Evolutionary conservation across 2,329 filamentous ascomycete genomes (phyloP).

Genomic region (Parastagonospora nodorum): DNA sequence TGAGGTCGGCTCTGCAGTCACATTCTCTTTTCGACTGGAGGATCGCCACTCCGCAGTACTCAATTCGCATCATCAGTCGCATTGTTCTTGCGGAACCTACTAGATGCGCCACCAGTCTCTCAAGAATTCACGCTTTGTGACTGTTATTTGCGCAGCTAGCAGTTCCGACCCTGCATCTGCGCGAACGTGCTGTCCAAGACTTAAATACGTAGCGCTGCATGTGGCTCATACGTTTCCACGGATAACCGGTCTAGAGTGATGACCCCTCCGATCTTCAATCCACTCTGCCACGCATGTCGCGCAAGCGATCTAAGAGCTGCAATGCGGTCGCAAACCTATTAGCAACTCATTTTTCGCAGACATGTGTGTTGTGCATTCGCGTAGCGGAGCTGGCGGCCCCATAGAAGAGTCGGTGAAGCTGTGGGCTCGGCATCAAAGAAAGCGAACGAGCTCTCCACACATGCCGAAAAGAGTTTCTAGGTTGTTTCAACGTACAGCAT

Average conservation of each 20-base stretch:
- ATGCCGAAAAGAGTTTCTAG: conserved; percentile 9
- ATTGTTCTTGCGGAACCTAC: neutral
- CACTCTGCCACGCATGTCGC: conserved; percentile 34
- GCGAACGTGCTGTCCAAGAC: conserved; percentile 29
- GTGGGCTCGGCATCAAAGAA: conserved; percentile 34
- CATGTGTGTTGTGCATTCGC: conserved; percentile 22
- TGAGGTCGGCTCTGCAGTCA: conserved; percentile 3
- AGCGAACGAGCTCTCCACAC: conserved; percentile 19
- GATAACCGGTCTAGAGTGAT: conserved; percentile 33
- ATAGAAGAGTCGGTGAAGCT: conserved; percentile 37
- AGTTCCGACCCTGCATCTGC: conserved; percentile 35
- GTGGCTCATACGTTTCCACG: conserved; percentile 29
- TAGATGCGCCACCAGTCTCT: neutral
- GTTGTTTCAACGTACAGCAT: conserved; percentile 10
- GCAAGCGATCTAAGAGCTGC: conserved; percentile 24
- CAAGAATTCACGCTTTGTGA: neutral
- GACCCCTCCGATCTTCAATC: conserved; percentile 22
- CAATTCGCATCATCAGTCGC: conserved; percentile 6
- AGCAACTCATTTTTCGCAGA: conserved; percentile 20
- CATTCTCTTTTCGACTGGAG: neutral
- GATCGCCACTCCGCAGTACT: neutral
- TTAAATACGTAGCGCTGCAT: conserved; percentile 37
- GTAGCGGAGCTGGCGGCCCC: conserved; percentile 33
- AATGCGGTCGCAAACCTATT: conserved; percentile 25
- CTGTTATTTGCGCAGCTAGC: neutral